Evolutionary conservation across 148 eudicot genomes (phyloP), one percentile per base, ranked within the genome.

Genomic region (Chenopodium quinoa): DNA sequence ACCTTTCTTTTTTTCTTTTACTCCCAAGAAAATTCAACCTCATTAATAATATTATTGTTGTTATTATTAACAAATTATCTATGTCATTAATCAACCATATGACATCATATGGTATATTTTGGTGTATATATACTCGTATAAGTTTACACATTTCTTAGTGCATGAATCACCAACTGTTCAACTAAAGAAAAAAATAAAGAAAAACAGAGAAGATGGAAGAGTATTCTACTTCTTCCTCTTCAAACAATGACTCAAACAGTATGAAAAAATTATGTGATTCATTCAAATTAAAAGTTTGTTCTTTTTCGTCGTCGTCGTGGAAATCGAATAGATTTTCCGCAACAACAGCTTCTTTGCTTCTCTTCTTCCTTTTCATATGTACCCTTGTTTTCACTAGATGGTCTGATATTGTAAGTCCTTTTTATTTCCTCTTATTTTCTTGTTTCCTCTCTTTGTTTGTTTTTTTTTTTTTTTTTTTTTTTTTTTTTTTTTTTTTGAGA

Each of bases 321-420:
- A 81, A 29, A 47, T 44, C 23, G 50, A 20, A 34, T 27, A 74
- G 58, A 22, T 65, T 78, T 4, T 74, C 80, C 2, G 66, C 72
- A 9, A 27, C 83, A 25, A 80, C 47, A n/a, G 75, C 85, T 37
- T 82, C 74, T 11, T 75, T 79, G 34, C 73, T 82, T 11, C 75
- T 85, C 56, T 69, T 82, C 25, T 64, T 79, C 3, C 20, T 82
- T n/a, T 79, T 85, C 63, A 12, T 80, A 22, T 83, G 31, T 27
- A 44, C 74, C 10, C 22, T 85, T 17, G 11, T 85, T 79, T 79
- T 71, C 5, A 82, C 78, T 22, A 71, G 78, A 16, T 85, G 85
- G 87, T 75, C 80, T 54, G 81, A 85, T 65, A 32, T 79, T 63
- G 87, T 85, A 79, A 82, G 85, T 85, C 66, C 9, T 29, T 25